Evolutionary conservation across 345 rosid species (phyloP).

Genomic region (Balakata baccata): DNA sequence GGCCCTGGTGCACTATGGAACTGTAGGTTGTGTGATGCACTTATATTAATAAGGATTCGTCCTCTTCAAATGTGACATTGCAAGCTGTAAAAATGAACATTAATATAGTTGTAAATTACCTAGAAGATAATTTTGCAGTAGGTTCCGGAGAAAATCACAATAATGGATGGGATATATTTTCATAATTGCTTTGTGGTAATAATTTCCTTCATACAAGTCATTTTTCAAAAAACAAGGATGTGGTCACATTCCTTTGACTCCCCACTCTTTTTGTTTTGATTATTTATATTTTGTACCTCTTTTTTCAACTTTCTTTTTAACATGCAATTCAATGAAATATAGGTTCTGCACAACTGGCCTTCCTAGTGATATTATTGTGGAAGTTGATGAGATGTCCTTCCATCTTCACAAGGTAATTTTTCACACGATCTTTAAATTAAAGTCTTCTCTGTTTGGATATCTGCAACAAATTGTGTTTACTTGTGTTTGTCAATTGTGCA

Average conservation of each 20-base stretch:
- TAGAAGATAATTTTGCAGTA: background rate
- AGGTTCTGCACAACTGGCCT: conserved; percentile 99
- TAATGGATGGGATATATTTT: background rate
- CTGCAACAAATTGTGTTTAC: background rate
- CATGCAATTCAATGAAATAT: background rate
- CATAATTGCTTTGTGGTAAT: background rate
- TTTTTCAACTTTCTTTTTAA: background rate
- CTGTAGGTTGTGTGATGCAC: background rate
- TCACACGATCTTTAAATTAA: background rate
- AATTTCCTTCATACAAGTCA: background rate
- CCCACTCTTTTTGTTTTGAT: background rate
- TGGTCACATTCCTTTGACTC: too few species aligned
- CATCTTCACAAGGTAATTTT: conserved; percentile 92
- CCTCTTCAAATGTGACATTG: background rate
- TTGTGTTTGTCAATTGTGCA: background rate
- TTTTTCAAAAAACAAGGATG: background rate
- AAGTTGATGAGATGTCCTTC: conserved; percentile 92
- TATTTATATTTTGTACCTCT: conserved; percentile 1
- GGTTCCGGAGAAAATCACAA: background rate
- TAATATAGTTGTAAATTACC: background rate
- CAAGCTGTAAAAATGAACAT: background rate
- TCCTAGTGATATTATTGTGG: conserved; percentile 82
- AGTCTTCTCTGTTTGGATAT: background rate
- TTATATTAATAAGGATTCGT: background rate
- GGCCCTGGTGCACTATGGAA: background rate